Base-by-base conservation (phyloP, 177 flowering plant species). In the Vitis hybrid region DNA sequence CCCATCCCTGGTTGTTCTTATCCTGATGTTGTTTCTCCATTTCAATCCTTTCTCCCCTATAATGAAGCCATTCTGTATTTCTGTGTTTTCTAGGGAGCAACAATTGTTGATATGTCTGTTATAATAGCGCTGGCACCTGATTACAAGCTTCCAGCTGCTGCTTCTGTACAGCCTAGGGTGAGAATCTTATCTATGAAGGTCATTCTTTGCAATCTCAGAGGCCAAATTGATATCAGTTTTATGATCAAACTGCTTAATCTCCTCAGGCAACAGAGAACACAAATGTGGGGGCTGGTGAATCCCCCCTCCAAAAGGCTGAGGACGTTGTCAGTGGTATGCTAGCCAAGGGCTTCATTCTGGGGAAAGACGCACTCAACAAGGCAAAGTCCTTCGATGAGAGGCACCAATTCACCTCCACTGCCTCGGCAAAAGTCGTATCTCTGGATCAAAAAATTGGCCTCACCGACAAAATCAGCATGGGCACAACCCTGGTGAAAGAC, bases 301-400 rank as follows among this genome's bases (percentile, higher is more conserved):
- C 83, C 60, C 84, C 81, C 66, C 78, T 84, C 24, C 81, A 80
- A 32, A 83, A 82, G 76, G 89, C 89, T 4, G 89, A 88, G 76
- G 91, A 88, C 70, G 88, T 86, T 27, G 90, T 88, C 9, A 82
- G 84, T 69, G 65, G 84, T 76, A 84, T 88, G 91, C 66, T 86
- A 12, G 90, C 88, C 4, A 88, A 79, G 73, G 91, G 91, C 14
- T 88, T 84, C 61, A 70, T 80, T 60, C 70, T 88, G 69, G 90
- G 91, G 9, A 88, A 88, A 70, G 91, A 88, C 68, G 88, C 90
- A 11, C 52, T 88, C 11, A 73, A 62, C 65, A 86, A 79, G 50
- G 92, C 92, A 48, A 88, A 85, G 80, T 10, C 84, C 56, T 86
- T 88, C 9, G 90, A 86, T 55, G 89, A 88, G 83, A 81, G 77